Base-by-base conservation (phyloP, 2,329 filamentous ascomycete species). In the Aspergillus pseudoviridinutans region DNA sequence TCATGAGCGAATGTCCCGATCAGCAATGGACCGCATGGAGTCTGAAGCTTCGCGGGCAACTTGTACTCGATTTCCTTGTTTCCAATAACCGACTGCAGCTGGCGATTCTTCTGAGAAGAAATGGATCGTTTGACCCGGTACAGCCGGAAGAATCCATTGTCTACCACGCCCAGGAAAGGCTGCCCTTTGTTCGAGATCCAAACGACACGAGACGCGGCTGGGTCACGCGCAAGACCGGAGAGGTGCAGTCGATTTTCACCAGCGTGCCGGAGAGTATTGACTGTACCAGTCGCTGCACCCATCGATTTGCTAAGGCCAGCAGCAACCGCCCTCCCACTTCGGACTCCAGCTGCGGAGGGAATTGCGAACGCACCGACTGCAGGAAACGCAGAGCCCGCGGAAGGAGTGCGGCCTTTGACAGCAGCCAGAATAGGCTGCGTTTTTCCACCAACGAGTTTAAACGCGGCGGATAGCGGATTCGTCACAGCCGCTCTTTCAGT, bases 11-110 rank as follows among this genome's bases (percentile, higher is more conserved):
- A 73, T 50, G 84, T 78, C 49, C 82, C 79, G 57, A 82, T 79
- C 41, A 86, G 79, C 6, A 82, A 76, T 9, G 82, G 82, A 1
- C 84, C 80, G 55, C 88, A 78, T 6, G 79, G 70, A 51, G 83
- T 81, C 57, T 88, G 85, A 3, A 88, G 81, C 38, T 89, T 79
- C 24, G 79, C 74, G 41, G 85, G 86, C 29, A 93, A 73, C 58
- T 83, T 86, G 68, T 88, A 85, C 65, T 93, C 89, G 49, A 82
- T 80, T 68, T 87, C 82, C 68, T 85, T 84, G 56, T 77, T 80
- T 27, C 82, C 77, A 47, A 78, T 78, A 20, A 85, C 83, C 38
- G 82, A 77, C 27, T 80, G 76, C 24, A 81, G 79, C 57, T 81
- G 78, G 62, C 80, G 78, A 58, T 80, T 82, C 44, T 82, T 82